A percentile compares a stretch with the other conserved stretches of the same genome.
phyloP scores from a whole-genome alignment of 2,329 filamentous ascomycete species.

The Pseudogymnoascus sp. region DNA sequence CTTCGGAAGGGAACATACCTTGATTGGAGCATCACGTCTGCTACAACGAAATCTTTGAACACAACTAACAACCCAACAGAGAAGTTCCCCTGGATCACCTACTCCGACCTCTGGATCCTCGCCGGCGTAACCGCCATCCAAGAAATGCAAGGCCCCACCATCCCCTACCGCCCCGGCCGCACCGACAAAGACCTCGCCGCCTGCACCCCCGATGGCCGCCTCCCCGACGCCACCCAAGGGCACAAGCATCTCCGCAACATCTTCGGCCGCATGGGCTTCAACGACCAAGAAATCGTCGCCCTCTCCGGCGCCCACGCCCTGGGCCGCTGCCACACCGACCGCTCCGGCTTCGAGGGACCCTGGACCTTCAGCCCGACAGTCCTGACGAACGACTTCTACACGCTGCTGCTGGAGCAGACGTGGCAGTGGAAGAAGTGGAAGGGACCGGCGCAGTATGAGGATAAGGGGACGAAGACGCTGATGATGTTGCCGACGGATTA shows the following conservation, averaged over 20 bases:
- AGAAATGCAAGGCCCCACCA: slow-evolving; percentile 83
- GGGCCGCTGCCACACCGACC: slow-evolving; percentile 80
- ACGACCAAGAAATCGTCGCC: slow-evolving; percentile 93
- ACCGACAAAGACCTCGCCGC: slow-evolving; percentile 66
- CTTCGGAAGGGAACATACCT: background rate
- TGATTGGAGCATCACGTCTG: background rate
- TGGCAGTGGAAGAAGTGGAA: slow-evolving; percentile 90
- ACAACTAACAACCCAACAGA: slow-evolving; percentile 31
- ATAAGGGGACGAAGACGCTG: slow-evolving; percentile 74
- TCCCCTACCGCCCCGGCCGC: slow-evolving; percentile 86
- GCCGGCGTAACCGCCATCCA: slow-evolving; percentile 78
- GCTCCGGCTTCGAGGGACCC: slow-evolving; percentile 78
- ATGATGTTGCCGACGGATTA: slow-evolving; percentile 98
- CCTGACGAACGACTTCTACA: slow-evolving; percentile 92
- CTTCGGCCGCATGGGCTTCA: slow-evolving; percentile 96
- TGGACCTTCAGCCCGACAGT: slow-evolving; percentile 91
- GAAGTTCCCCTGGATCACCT: slow-evolving; percentile 89
- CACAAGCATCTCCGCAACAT: slow-evolving; percentile 78
- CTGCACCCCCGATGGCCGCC: slow-evolving; percentile 90
- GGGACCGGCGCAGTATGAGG: slow-evolving; percentile 78
- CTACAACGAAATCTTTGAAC: slow-evolving; percentile 9
- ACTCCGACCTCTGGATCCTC: slow-evolving; percentile 96
- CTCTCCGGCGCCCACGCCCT: slow-evolving; percentile 78
- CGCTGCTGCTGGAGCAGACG: slow-evolving; percentile 80
- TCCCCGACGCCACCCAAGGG: slow-evolving; percentile 72